Conservation (phyloP, 306 rosid genomes). For the Gynostemma pentaphyllum region DNA sequence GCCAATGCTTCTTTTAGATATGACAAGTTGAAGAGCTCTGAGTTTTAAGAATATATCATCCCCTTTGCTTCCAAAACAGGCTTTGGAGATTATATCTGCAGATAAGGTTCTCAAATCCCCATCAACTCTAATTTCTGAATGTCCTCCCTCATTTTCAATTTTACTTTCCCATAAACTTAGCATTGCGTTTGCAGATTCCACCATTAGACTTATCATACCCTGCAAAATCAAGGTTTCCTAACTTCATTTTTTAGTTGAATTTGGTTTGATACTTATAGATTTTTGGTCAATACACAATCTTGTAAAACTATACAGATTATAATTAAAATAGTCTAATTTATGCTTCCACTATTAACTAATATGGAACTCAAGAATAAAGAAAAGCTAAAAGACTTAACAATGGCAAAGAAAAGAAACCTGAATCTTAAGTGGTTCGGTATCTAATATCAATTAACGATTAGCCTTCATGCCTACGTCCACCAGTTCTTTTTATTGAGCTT, state of each 20-base stretch:
- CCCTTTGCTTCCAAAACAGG: conserved; percentile 72
- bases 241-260: neutral
- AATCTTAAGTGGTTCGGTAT: too few species aligned
- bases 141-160: conserved; percentile 31
- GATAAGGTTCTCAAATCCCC: conserved; percentile 43
- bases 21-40: conserved; percentile 35
- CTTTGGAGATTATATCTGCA: conserved; percentile 45
- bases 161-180: conserved; percentile 40
- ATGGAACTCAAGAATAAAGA: too few species aligned
- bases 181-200: conserved; percentile 35
- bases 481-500: too few species aligned
- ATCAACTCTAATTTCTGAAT: conserved; percentile 35
- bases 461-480: too few species aligned
- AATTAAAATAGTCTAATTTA: too few species aligned
- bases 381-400: too few species aligned
- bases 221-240: conserved; percentile 10
- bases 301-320: too few species aligned
- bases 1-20: conserved; percentile 33
- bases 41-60: conserved; percentile 51
- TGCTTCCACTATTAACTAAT: too few species aligned
- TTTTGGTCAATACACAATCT: too few species aligned
- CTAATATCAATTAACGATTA: too few species aligned
- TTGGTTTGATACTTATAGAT: too few species aligned
- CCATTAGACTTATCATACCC: conserved; percentile 54
- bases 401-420: too few species aligned